Base-by-base conservation (phyloP, 192 early-diverging fungal species). In the Entomortierella chlamydospora region DNA sequence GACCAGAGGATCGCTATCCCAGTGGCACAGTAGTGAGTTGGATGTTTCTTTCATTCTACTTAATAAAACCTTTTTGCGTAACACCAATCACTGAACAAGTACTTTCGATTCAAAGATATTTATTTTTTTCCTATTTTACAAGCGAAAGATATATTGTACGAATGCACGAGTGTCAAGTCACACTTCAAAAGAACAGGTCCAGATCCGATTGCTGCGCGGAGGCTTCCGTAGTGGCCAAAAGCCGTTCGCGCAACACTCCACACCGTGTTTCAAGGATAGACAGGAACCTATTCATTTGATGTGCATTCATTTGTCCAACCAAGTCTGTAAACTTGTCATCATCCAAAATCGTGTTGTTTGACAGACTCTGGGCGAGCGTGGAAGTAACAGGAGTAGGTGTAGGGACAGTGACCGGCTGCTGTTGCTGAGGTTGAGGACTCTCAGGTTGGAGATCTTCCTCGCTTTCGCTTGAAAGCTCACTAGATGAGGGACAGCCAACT, bases 211-310 rank as follows among this genome's bases (percentile, higher is more conserved):
- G 50, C 26, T 54, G 45, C 15, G 45, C 12, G 25, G 52, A 54
- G 4, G 56, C 66, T 33, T 79, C 76, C 2, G 76, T 70, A n/a
- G 52, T 70, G 10, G 67, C 68, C 62, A 79, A 61, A 2, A 79
- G 50, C 12, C 67, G 61, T 15, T 79, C 59, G n/a, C 76, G 67
- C 30, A 89, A 51, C 25, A 86, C 81, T n/a, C 81, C 84, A 41
- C 87, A 89, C 28, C 87, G 81, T 28, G 81, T 81, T 68, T 89
- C 86, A 20, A 89, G 83, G 57, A 89, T 86, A 30, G 65, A 68
- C 31, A 89, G 57, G 52, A 87, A 87, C 11, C 72, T 78, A 54
- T 87, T 82, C 82, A 89, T 83, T 70, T 89, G 86, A 28, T 82
- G 76, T 30, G 72, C 70, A n/a, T 83, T 84, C 85, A 89, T 87